Percentiles rank a stretch among this genome's conserved stretches.
These are phyloP conservation scores for Hypoxylon fragiforme DNA, from an alignment of 495 filamentous ascomycete species.

Conservation along the genomic window DNA sequence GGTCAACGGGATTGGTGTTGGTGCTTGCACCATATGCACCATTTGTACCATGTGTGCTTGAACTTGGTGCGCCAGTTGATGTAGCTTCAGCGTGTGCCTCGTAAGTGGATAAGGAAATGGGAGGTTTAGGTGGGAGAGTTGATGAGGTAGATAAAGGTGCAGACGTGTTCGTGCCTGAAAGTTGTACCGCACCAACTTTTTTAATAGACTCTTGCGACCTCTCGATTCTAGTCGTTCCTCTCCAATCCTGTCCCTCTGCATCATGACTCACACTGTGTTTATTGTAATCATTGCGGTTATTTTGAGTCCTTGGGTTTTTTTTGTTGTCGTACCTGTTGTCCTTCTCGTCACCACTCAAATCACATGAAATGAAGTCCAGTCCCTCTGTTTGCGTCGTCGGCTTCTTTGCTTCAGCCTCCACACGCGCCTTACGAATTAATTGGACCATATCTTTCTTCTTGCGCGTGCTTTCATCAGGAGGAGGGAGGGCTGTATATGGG, in stretches of 20 bases:
- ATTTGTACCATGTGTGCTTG: background rate
- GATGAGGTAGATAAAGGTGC: no score
- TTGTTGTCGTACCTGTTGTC: no score
- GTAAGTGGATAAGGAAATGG: background rate
- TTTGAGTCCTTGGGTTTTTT: no score
- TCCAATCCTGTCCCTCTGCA: no score
- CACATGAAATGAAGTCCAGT: slow-evolving; percentile 84
- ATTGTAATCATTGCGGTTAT: no score
- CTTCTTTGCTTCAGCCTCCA: slow-evolving; percentile 54
- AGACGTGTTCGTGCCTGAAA: background rate
- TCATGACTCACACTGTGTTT: no score
- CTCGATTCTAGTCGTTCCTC: slow-evolving; percentile 50
- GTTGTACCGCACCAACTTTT: background rate
- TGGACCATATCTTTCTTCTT: slow-evolving; percentile 84
- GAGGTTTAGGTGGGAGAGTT: slow-evolving; percentile 23
- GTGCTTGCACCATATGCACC: no score
- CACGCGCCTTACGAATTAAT: slow-evolving; percentile 80
- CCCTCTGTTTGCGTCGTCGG: slow-evolving; percentile 58
- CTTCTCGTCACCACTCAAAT: slow-evolving; percentile 59
- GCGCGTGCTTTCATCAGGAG: slow-evolving; percentile 59
- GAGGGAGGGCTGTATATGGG: slow-evolving; percentile 82
- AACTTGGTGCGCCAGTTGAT: background rate
- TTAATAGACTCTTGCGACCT: background rate
- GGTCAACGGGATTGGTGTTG: slow-evolving; percentile 24
- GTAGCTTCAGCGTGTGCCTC: background rate